Evolutionary conservation across 352 stramenopile species (phyloP).

Genomic region (Phytophthora cryptogea): DNA sequence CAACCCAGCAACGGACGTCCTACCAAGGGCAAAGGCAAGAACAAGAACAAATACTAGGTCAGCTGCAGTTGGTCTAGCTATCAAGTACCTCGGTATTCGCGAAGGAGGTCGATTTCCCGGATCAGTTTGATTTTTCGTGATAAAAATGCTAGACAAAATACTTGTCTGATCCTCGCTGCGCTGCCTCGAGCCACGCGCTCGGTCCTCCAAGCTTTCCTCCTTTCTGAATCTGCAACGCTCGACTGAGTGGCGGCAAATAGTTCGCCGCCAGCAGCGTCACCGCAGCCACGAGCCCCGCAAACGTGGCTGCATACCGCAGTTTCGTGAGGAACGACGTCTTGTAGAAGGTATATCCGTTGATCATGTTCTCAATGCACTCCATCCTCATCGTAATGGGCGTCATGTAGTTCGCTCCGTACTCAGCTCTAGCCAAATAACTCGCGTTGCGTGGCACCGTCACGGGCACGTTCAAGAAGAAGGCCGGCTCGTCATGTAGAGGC

Average conservation of each 20-base stretch:
- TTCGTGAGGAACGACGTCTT: conserved; percentile 38
- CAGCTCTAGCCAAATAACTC: conserved; percentile 58
- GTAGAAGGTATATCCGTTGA: conserved; percentile 81
- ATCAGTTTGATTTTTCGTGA: conserved; percentile 12
- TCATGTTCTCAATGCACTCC: conserved; percentile 82
- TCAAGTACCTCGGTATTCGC: no score
- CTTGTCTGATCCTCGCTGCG: conserved; percentile 30
- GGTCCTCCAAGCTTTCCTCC: conserved; percentile 4
- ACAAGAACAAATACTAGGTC: conserved; percentile 34
- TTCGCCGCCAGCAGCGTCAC: conserved; percentile 36
- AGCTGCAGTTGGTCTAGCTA: not conserved
- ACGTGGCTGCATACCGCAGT: conserved; percentile 27
- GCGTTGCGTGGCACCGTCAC: conserved; percentile 64
- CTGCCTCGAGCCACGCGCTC: conserved; percentile 28
- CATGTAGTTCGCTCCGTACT: conserved; percentile 77
- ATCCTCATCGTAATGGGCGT: conserved; percentile 71
- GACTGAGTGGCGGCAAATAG: conserved; percentile 30
- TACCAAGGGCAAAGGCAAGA: conserved; percentile 26
- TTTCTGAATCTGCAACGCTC: conserved; percentile 30
- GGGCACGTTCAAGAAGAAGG: conserved; percentile 55
- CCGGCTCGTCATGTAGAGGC: conserved; percentile 44
- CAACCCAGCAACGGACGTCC: conserved; percentile 9
- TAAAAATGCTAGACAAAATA: conserved; percentile 39
- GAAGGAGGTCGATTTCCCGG: not conserved
- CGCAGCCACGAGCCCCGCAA: conserved; percentile 30